Percentiles rank a stretch among this genome's conserved stretches.
phyloP scores from a whole-genome alignment of 495 filamentous ascomycete genomes.

The Echria macrotheca region DNA sequence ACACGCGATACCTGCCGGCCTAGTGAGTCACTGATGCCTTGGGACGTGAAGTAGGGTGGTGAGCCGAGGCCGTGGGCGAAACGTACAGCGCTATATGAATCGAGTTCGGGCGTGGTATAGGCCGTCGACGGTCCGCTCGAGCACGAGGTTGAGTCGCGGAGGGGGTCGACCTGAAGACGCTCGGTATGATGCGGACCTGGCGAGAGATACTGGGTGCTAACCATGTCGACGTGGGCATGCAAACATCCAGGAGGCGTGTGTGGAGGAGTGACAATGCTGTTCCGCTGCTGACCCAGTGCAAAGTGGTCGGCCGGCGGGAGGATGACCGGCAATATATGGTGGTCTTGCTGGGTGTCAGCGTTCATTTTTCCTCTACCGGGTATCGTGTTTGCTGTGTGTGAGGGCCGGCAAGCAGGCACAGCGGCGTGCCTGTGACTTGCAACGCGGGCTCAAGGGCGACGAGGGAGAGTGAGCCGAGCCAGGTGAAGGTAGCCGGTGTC shows the following conservation, averaged over 20 bases:
- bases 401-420: not conserved
- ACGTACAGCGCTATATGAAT: slow-evolving; percentile 31
- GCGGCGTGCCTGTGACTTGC: not conserved
- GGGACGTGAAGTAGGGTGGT: not conserved
- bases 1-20: slow-evolving; percentile 28
- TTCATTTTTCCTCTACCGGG: not conserved
- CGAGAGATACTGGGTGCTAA: slow-evolving; percentile 25
- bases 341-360: slow-evolving; percentile 16
- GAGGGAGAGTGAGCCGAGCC: no score
- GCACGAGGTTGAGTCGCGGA: slow-evolving; percentile 17
- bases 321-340: slow-evolving; percentile 12
- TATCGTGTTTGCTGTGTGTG: no score
- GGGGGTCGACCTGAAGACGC: slow-evolving; percentile 15
- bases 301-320: slow-evolving; percentile 17
- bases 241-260: slow-evolving; percentile 12
- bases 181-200: slow-evolving; percentile 20
- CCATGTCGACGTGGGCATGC: slow-evolving; percentile 27
- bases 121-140: slow-evolving; percentile 18
- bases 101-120: slow-evolving; percentile 25
- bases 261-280: slow-evolving; percentile 10
- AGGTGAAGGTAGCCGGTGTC: not conserved
- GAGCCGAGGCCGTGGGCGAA: not conserved
- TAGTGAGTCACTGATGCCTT: slow-evolving; percentile 7
- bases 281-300: slow-evolving; percentile 17
- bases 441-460: no score